Base-by-base conservation (phyloP, 495 filamentous ascomycete genomes). In the Penicillium fimorum region DNA sequence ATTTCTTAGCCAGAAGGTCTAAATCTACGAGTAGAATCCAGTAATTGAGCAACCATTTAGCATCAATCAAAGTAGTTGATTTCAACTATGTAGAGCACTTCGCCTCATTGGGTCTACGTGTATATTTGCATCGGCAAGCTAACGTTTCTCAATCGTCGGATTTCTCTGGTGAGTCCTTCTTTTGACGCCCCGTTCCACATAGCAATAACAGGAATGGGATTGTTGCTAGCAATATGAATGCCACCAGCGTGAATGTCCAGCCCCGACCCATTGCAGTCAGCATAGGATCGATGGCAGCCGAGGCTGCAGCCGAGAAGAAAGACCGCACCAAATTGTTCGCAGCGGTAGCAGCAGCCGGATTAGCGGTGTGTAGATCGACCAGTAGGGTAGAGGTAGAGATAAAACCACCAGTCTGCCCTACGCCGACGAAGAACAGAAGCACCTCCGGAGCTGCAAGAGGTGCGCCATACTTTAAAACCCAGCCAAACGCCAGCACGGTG, bases 311-410 rank as follows among this genome's bases (percentile, higher is more conserved):
- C 3, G 84, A 84, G 17, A 89, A 67, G 29, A 85, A 57, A 53
- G 83, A 89, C 15, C 85, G 65, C 0, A 82, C 79, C 22, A 90
- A 62, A 60, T 90, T 89, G 58, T 85, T 86, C 1, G 84, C 82
- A 2, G 86, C 86, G 1, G 82, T 82, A 0, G 84, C 85, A 1
- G 85, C 81, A 0, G 78, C 80, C 0, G 86, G 82, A 59, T 76
- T 7, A 66, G 67, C 0, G 73, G 79, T 55, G 53, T 84, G 80
- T 10, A 87, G 67, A 55, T 90, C 86, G 2, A 88, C 76, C 15
- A 88, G 65, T 57, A 89, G 50, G 25, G 47, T 47, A 18, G 45
- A 50, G 44, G 17, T 48, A 63, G 60, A 15, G 69, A 76, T 77
- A 45, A 83, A 83, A 1, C 75, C 74, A 1, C 76, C 81, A 0